Evolutionary conservation across 495 filamentous ascomycete species (phyloP), one percentile per base, ranked within the genome.

Genomic region (Arthonia radiata): DNA sequence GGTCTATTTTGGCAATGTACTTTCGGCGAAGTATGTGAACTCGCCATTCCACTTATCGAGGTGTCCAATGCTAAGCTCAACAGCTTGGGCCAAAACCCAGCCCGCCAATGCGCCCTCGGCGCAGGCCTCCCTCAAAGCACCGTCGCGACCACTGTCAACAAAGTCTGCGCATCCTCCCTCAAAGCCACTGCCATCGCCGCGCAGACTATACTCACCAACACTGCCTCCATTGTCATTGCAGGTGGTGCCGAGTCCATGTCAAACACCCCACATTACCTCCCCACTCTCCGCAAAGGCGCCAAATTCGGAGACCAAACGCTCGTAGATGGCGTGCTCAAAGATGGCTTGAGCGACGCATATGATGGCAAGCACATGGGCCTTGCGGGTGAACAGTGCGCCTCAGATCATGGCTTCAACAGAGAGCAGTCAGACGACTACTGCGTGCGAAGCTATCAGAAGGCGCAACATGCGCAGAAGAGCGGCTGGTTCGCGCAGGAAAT

Each of bases 181-280:
- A 97, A 97, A 56, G 80, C 86, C 33, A 71, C 94, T 49, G 83
- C 91, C 36, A 63, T 97, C 30, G 89, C 74, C 27, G 73, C 86
- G 15, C 86, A 94, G 56, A 91, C 80, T 34, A 93, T 97, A 48
- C 80, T 91, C 41, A 90, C 80, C 17, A 82, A 86, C 34, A 86
- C 71, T 40, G 81, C 86, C 35, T 68, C 76, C 27, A 64, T 86
- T 35, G 67, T 94, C 21, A 72, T 97, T 10, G 89, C 78, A 23
- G 86, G 83, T 38, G 86, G 86, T 32, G 64, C 82, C 32, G 86
- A 97, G 59, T 86, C 77, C 52, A 97, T 97, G 86, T 82, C 78
- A 35, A 94, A 93, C 55, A 60, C 68, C 26, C 89, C 89, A n/a
- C 81, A 94, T 54, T 97, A 97, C 56, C 67, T 91, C 24, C 77